Evolutionary conservation across 2,329 filamentous ascomycete species (phyloP).

Genomic region (Botryotinia narcissicola): DNA sequence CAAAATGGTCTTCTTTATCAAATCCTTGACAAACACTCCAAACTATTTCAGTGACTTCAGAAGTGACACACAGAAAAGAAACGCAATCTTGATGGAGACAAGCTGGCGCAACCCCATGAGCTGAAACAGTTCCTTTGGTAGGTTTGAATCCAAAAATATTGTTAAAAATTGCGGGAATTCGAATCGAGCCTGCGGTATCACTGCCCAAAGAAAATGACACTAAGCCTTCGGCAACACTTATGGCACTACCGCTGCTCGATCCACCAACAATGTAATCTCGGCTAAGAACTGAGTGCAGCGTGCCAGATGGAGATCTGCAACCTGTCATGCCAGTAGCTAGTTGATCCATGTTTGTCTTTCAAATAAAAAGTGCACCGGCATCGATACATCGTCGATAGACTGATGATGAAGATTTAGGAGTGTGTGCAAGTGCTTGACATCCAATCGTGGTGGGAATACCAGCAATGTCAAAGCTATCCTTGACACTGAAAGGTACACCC

Average conservation of each 20-base stretch:
- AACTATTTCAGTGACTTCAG: conserved; percentile 47
- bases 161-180: conserved; percentile 51
- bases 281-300: conserved; percentile 48
- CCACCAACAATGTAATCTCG: conserved; percentile 52
- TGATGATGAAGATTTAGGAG: conserved; percentile 45
- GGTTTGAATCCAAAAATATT: conserved; percentile 49
- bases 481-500: conserved; percentile 51
- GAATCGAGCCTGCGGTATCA: conserved; percentile 53
- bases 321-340: conserved; percentile 56
- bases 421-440: conserved; percentile 47
- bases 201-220: conserved; percentile 54
- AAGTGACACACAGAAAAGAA: conserved; percentile 46
- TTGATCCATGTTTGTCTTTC: conserved; percentile 56
- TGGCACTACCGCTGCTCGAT: conserved; percentile 52
- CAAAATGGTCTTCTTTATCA: conserved; percentile 50
- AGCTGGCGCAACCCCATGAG: conserved; percentile 48
- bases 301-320: conserved; percentile 53
- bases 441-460: conserved; percentile 47
- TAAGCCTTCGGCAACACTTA: conserved; percentile 50
- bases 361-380: conserved; percentile 55
- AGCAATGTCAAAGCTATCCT: conserved; percentile 50
- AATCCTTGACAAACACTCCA: conserved; percentile 48
- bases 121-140: conserved; percentile 49
- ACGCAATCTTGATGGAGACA: conserved; percentile 55
- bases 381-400: conserved; percentile 48